phyloP scores from a whole-genome alignment of 192 early-diverging fungal genomes.

The Backusella mclennaniae region DNA sequence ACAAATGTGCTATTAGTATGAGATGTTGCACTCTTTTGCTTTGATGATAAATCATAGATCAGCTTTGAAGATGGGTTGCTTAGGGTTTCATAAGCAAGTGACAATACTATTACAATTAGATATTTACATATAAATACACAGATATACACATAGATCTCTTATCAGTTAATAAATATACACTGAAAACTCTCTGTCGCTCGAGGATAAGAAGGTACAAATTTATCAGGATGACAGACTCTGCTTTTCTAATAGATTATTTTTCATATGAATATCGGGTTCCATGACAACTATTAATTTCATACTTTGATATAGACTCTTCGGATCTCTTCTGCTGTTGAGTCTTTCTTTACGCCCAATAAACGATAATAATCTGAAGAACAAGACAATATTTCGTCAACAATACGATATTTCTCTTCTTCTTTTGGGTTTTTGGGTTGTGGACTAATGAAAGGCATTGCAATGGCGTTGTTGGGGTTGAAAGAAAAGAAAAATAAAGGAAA shows the following conservation, averaged over 20 bases:
- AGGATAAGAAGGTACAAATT: slow-evolving; percentile 53
- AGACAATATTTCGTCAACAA: slow-evolving; percentile 49
- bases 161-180: slow-evolving; percentile 27
- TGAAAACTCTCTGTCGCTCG: slow-evolving; percentile 59
- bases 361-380: slow-evolving; percentile 44
- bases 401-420: slow-evolving; percentile 29
- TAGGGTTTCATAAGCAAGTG: slow-evolving; percentile 52
- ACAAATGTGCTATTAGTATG: slow-evolving; percentile 1
- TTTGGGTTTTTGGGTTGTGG: neutral
- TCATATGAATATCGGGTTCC: neutral
- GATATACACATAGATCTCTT: neutral
- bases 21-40: neutral
- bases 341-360: slow-evolving; percentile 43
- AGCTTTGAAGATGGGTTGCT: slow-evolving; percentile 46
- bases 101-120: slow-evolving; percentile 34
- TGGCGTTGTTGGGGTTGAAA: slow-evolving; percentile 3
- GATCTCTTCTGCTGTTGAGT: slow-evolving; percentile 47
- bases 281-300: neutral
- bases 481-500: slow-evolving; percentile 13
- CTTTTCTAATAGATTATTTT: slow-evolving; percentile 36
- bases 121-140: too few species aligned
- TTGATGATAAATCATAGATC: slow-evolving; percentile 48
- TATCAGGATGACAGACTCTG: slow-evolving; percentile 57
- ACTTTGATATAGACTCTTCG: slow-evolving; percentile 45
- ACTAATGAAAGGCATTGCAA: slow-evolving; percentile 18